These are phyloP conservation scores for Penicillium odoratum DNA, from an alignment of 495 filamentous ascomycete species.

Conservation along the genomic window DNA sequence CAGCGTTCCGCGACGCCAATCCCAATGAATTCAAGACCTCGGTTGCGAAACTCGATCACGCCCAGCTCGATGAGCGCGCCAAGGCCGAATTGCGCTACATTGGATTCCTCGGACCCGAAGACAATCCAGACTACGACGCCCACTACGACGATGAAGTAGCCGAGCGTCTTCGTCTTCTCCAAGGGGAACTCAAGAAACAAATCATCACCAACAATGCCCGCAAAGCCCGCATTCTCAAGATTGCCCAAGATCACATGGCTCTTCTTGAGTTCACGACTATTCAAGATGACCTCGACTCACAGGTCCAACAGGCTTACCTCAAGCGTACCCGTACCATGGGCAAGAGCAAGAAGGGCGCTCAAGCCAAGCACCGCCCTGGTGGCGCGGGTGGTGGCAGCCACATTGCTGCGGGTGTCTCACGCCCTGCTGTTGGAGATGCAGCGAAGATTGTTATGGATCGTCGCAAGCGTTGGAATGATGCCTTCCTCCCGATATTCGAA, in stretches of 20 bases:
- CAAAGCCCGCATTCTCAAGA: slow-evolving; percentile 79
- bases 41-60: slow-evolving; percentile 71
- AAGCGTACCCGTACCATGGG: slow-evolving; percentile 94
- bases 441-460: slow-evolving; percentile 89
- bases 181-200: slow-evolving; percentile 76
- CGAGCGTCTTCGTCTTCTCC: slow-evolving; percentile 81
- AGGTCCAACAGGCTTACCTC: slow-evolving; percentile 92
- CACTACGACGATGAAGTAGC: slow-evolving; percentile 94
- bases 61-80: slow-evolving; percentile 82
- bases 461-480: slow-evolving; percentile 79
- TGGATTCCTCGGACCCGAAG: slow-evolving; percentile 75
- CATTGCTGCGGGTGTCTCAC: slow-evolving; percentile 53
- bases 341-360: slow-evolving; percentile 78
- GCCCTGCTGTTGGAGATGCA: slow-evolving; percentile 87
- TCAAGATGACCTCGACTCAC: slow-evolving; percentile 90
- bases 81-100: slow-evolving; percentile 92
- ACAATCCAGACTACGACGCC: slow-evolving; percentile 75
- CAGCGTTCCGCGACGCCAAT: slow-evolving; percentile 72
- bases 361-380: slow-evolving; percentile 71
- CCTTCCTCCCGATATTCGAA: slow-evolving; percentile 82
- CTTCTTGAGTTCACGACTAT: slow-evolving; percentile 96
- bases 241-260: slow-evolving; percentile 88
- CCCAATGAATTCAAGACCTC: slow-evolving; percentile 58
- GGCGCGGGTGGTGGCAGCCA: slow-evolving; percentile 57
- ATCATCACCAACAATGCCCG: slow-evolving; percentile 84